These are phyloP conservation scores for Globisporangium okanoganense DNA, from an alignment of 352 stramenopile genomes.

Conservation along the genomic window DNA sequence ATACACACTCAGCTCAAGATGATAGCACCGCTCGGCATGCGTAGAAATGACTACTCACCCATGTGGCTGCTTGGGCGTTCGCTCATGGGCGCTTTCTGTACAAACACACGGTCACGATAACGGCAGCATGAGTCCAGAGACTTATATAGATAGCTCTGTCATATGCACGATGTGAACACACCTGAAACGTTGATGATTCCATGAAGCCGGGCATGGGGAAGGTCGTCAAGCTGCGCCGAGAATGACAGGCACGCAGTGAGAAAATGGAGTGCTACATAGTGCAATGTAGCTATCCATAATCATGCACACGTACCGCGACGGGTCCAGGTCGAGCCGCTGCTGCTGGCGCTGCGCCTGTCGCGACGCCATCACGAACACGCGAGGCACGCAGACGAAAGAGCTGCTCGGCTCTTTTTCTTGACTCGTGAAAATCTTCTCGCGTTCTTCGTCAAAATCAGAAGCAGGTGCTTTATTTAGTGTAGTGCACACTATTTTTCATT, in stretches of 20 bases:
- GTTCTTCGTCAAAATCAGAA: not conserved
- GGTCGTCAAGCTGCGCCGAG: conserved; percentile 45
- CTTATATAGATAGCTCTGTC: not conserved
- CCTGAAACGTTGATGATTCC: conserved; percentile 41
- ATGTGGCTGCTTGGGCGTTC: conserved; percentile 13
- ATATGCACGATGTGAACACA: conserved; percentile 5
- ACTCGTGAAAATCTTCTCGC: conserved; percentile 4
- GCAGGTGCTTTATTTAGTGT: not conserved
- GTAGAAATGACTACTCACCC: conserved; percentile 2
- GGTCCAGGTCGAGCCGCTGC: conserved; percentile 46
- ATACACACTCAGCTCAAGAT: no score
- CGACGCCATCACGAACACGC: conserved; percentile 13
- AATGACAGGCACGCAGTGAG: not conserved
- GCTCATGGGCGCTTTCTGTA: conserved; percentile 18
- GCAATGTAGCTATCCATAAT: not conserved
- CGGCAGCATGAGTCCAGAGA: not conserved
- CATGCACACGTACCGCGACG: conserved; percentile 31
- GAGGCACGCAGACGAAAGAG: conserved; percentile 3
- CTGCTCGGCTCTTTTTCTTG: not conserved
- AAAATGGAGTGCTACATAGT: not conserved
- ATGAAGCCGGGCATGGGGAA: conserved; percentile 63
- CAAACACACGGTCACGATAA: not conserved
- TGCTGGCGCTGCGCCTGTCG: conserved; percentile 31
- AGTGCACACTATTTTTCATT: not conserved
- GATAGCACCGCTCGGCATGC: not conserved